Evolutionary conservation across 2,329 filamentous ascomycete species (phyloP), one percentile per base, ranked within the genome.

Genomic region (Beauveria brongniartii): DNA sequence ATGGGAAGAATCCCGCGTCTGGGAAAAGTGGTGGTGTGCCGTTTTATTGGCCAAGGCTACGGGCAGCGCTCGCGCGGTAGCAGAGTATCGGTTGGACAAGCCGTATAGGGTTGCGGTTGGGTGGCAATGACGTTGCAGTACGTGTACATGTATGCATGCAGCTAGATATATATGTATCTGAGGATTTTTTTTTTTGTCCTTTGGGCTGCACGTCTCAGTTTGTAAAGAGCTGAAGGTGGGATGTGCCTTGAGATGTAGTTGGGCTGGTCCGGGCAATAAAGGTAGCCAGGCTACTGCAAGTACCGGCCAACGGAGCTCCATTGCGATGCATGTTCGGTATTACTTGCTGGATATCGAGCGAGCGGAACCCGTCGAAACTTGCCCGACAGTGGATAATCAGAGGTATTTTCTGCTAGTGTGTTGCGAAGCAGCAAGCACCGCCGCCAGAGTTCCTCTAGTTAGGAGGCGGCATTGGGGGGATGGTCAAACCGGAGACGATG

Each of bases 291-390:
- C 46, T 52, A 52, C 47, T 44, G 24, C 56, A 52, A 52, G 37
- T 59, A 52, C 56, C 56, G 47, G 37, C 47, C 24, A 41, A 28
- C 10, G 8, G 9, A 50, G n/a, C 47, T 59, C n/a, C 47, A 59
- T 44, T 51, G 12, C 43, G 47, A 51, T 30, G 47, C 47, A 50
- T 43, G 14, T 44, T 59, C 57, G 50, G 57, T 54, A 53, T 54
- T 59, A 47, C 9, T 47, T 37, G 37, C 48, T 46, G 57, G 50
- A 53, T 30, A 54, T 59, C 50, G 50, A 54, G 41, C 50, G 50
- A 54, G 41, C 50, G 50, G 57, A 52, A 53, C 24, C 14, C 46
- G 24, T 41, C 47, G 48, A 28, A 34, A 1, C 37, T 24, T 44
- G 40, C 9, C 50, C 40, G 57, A 47, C 48, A 6, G 40, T 18